Base-by-base conservation (phyloP, 2,329 filamentous ascomycete genomes). In the Xylariaceae sp. region DNA sequence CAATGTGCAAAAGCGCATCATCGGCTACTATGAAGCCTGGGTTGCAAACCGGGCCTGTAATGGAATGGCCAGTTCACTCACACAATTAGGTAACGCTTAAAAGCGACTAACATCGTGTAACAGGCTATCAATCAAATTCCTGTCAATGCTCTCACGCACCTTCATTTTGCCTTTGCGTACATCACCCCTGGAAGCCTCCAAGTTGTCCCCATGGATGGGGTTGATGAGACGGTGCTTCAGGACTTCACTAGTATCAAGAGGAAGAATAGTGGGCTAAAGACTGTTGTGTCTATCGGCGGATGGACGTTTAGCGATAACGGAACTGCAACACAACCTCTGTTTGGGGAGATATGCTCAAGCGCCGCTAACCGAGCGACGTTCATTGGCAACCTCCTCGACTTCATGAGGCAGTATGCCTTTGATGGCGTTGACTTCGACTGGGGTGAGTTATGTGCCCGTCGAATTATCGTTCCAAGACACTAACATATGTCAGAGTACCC, bases 241-340 rank as follows among this genome's bases (percentile, higher is more conserved):
- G 42, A 71, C 2, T 59, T 75, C 11, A 68, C 68, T 0, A 50
- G 44, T 1, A 21, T 75, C 3, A 74, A 75, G 55, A n/a, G 50
- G 6, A 41, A 47, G 7, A 65, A 66, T 35, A 39, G 55, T 0
- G 56, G 49, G 3, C 58, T 75, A 0, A 66, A 75, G 53, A 63
- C 67, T 0, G 62, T 66, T 24, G 59, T 78, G n/a, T 60, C 70
- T 1, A 18, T 79, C 5, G 76, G 76, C 1, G 77, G 77, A 0
- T 78, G 74, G 73, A 65, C 67, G 0, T 74, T 74, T 16, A 42
- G 20, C 16, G 48, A 51, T 41, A 72, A 60, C 41, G 72, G 77
- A 42, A 61, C 62, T 0, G 61, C 59, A 2, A 58, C 53, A 4
- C 65, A 68, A 8, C 48, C 49, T 2, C 57, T 66, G 9, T 73